Evolutionary conservation across 2,329 filamentous ascomycete genomes (phyloP).

Genomic region (Akanthomyces dipterigenus): DNA sequence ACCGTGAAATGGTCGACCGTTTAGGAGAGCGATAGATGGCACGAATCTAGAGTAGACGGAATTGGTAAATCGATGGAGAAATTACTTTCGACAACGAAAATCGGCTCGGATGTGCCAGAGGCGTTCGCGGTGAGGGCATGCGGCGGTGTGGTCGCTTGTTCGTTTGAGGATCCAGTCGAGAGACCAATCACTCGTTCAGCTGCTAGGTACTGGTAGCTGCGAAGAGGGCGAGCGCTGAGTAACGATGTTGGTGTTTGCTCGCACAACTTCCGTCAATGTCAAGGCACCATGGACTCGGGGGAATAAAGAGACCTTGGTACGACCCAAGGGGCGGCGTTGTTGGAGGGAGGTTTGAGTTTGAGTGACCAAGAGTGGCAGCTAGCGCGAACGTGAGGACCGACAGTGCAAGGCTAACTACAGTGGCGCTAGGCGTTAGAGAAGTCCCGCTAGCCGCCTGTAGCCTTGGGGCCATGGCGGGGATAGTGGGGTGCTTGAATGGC

Average conservation of each 20-base stretch:
- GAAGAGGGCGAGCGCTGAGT: neutral
- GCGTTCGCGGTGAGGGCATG: neutral
- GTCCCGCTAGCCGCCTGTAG: neutral
- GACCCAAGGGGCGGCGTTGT: neutral
- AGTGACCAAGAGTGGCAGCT: neutral
- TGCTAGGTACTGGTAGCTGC: neutral
- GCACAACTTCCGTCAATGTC: neutral
- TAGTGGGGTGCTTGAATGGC: no score
- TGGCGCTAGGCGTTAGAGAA: neutral
- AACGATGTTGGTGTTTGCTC: neutral
- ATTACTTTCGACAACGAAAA: neutral
- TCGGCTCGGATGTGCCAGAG: neutral
- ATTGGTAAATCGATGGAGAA: neutral
- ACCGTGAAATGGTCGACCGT: neutral
- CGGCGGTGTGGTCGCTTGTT: neutral
- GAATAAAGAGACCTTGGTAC: neutral
- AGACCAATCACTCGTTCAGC: neutral
- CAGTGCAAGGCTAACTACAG: neutral
- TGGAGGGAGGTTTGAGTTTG: slow-evolving; percentile 2
- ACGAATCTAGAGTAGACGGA: no score
- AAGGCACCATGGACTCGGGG: neutral
- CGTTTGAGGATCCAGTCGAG: neutral
- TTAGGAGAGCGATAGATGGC: neutral
- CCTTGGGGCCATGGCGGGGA: neutral
- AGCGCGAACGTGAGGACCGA: neutral